A percentile compares a stretch with the other conserved stretches of the same genome.
phyloP scores from a whole-genome alignment of 495 filamentous ascomycete genomes.

The Hypoxylon perforatum region DNA sequence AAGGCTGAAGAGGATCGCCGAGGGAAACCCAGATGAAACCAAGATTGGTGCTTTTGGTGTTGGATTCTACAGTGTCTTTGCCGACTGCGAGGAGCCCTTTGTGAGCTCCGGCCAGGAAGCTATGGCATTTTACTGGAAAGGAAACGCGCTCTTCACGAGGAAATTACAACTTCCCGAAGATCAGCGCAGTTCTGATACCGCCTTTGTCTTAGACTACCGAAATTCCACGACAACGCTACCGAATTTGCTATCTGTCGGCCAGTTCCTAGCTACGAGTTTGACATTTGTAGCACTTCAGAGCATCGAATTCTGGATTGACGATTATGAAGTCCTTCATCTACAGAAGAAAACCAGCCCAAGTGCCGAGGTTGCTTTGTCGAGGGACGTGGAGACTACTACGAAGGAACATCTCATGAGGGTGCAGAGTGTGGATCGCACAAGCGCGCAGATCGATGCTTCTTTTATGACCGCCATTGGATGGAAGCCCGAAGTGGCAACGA shows the following conservation, averaged over 20 bases:
- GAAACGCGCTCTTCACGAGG: slow-evolving; percentile 91
- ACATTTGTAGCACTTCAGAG: slow-evolving; percentile 91
- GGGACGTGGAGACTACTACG: slow-evolving; percentile 82
- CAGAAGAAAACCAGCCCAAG: slow-evolving; percentile 86
- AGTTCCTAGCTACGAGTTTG: slow-evolving; percentile 93
- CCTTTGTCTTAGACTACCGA: slow-evolving; percentile 92
- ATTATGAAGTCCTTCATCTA: slow-evolving; percentile 80
- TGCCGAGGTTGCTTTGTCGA: slow-evolving; percentile 75
- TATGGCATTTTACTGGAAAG: slow-evolving; percentile 99
- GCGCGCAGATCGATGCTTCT: slow-evolving; percentile 87
- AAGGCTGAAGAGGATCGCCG: slow-evolving; percentile 93
- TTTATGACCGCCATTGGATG: slow-evolving; percentile 92
- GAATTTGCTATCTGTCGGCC: slow-evolving; percentile 81
- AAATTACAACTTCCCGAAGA: slow-evolving; percentile 73
- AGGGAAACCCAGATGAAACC: slow-evolving; percentile 97
- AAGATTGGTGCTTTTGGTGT: slow-evolving; percentile 99
- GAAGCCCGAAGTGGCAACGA: slow-evolving; percentile 65
- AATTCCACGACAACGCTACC: slow-evolving; percentile 87
- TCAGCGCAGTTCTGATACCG: slow-evolving; percentile 75
- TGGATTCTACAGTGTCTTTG: slow-evolving; percentile 98
- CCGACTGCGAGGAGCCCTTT: slow-evolving; percentile 97
- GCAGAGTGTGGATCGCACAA: slow-evolving; percentile 75
- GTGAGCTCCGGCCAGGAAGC: slow-evolving; percentile 89
- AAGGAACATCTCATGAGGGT: slow-evolving; percentile 88
- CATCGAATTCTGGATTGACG: slow-evolving; percentile 91